Evolutionary conservation across 345 rosid species (phyloP), one percentile per base, ranked within the genome.

Genomic region (Camelina laxa): DNA sequence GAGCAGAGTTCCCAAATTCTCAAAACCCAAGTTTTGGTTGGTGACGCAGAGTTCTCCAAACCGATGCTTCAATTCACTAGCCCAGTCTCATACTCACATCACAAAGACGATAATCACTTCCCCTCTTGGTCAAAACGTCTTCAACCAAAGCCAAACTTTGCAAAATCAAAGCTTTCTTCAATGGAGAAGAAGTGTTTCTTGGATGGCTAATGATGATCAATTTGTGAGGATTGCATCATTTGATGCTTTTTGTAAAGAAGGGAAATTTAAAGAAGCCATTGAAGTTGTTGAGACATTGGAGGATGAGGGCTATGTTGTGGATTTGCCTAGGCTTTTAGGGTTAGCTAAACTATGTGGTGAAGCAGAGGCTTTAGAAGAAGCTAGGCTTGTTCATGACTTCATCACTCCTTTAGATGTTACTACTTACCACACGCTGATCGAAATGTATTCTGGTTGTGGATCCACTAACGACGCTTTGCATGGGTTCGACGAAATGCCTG

Each of bases 381-480:
- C 94, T 48, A 83, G 74, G 82, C 63, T 49, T 38, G 83, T 87
- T 72, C 88, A 88, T 64, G 79, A 84, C 47, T 55, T 67, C 59
- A 69, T 87, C 27, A 39, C 35, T 10, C 68, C 15, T 45, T n/a
- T 82, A 87, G 55, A 68, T 20, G 82, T 84, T 60, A 60, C 84
- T 42, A 73, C 74, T 22, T 69, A 39, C 71, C 84, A 87, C 59
- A 79, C 51, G 65, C 70, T 90, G 22, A 39, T 92, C 9, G 86
- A 85, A 68, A 92, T 88, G 91, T 92, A 88, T 49, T 80, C 60
- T n/a, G 79, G 55, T 74, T 90, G 96, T 35, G 86, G 81, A 63
- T 82, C 88, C 36, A 58, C 75, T 74, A 72, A 72, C 5, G 83
- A 81, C 42, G 92, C 91, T 4, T 68, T 79, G 45, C 65, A 44